Evolutionary conservation across 2,329 filamentous ascomycete species (phyloP), one percentile per base, ranked within the genome.

Genomic region (Aspergillus sp.): DNA sequence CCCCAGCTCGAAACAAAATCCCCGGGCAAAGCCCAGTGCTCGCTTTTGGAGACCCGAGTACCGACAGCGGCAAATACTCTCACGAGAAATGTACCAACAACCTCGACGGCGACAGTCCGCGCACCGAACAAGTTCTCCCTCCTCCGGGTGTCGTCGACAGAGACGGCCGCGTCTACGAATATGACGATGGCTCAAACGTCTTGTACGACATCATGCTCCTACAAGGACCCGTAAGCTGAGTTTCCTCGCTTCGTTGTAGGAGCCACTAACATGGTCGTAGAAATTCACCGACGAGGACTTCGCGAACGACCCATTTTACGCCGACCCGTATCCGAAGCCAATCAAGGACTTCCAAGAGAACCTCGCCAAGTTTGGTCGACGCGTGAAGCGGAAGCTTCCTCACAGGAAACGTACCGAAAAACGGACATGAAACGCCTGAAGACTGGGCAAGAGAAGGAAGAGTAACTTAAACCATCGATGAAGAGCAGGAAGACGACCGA

Each of bases 161-260:
- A 12, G 69, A 74, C 34, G 88, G 88, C 2, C 71, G 76, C 33
- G 64, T 72, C 8, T 84, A 93, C 67, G 44, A 78, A 16, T 95
- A 95, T 49, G 68, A 85, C 48, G 86, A 95, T 51, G 86, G 86
- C n/a, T 72, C 80, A 2, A 86, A 94, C 50, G 67, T 94, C 53
- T 86, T 88, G 80, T 84, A 89, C 48, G 57, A 58, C 39, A 94
- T 91, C 53, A 82, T 77, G 62, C 74, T 84, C 29, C 89, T 77
- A 66, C 74, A 79, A 3, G 78, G 76, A 30, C 55, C 83, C 44
- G 86, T 91, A 69, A 60, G 80, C 27, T 19, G 5, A 5, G 5
- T 22, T 25, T 14, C 15, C 10, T 22, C 8, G 27, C 5, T 16
- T 20, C 24, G 5, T 29, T 8, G 26, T 20, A 17, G 17, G 14